A percentile compares a stretch with the other conserved stretches of the same genome.
phyloP scores from a whole-genome alignment of 352 stramenopile genomes.

The Phytophthora chlamydospora region DNA sequence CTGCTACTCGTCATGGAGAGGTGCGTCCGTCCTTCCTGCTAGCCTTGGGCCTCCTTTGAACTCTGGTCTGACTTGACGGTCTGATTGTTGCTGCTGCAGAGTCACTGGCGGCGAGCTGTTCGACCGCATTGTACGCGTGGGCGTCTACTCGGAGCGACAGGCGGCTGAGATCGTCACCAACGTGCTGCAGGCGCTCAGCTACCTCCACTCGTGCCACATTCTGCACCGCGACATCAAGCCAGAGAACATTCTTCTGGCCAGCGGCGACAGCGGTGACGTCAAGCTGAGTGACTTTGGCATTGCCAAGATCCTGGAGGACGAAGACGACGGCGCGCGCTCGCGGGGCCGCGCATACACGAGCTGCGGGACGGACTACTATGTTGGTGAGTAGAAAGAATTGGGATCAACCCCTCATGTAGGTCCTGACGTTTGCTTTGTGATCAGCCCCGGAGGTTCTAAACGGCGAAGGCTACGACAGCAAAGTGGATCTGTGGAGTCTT shows the following conservation, averaged over 20 bases:
- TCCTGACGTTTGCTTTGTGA: slow-evolving; percentile 13
- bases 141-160: slow-evolving; percentile 84
- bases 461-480: slow-evolving; percentile 87
- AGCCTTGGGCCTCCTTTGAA: background rate
- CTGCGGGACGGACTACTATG: slow-evolving; percentile 89
- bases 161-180: slow-evolving; percentile 77
- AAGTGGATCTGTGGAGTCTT: slow-evolving; percentile 88
- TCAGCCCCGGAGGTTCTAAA: slow-evolving; percentile 83
- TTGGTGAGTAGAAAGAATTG: slow-evolving; percentile 45
- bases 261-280: slow-evolving; percentile 72
- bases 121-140: slow-evolving; percentile 81
- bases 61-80: background rate
- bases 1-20: slow-evolving; percentile 89
- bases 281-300: slow-evolving; percentile 89
- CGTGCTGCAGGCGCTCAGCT: slow-evolving; percentile 73
- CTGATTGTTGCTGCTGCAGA: slow-evolving; percentile 28
- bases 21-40: slow-evolving; percentile 28
- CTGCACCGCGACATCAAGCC: slow-evolving; percentile 86
- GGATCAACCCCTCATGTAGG: background rate
- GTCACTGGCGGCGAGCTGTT: slow-evolving; percentile 88
- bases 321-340: slow-evolving; percentile 71
- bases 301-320: slow-evolving; percentile 83
- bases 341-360: slow-evolving; percentile 86
- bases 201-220: slow-evolving; percentile 85
- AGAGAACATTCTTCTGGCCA: slow-evolving; percentile 83